A percentile compares a stretch with the other conserved stretches of the same genome.
Conservation (phyloP, 768 basidiomycete species). For the Leccinum rimulosum region DNA sequence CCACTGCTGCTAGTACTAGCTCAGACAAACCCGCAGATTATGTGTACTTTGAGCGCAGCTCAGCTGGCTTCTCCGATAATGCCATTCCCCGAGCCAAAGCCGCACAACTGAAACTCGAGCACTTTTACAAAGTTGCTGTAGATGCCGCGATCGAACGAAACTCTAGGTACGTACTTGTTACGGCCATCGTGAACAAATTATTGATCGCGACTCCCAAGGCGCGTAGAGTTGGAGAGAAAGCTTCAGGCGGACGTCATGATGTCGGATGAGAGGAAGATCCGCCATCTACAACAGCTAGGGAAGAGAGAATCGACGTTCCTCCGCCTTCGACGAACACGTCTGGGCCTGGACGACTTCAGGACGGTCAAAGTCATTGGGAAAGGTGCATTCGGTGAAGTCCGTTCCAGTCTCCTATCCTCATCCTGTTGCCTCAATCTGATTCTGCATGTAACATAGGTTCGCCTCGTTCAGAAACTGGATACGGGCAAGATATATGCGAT, state of each 20-base stretch:
- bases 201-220: conserved; percentile 44
- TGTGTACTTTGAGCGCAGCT: conserved; percentile 88
- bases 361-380: conserved; percentile 99
- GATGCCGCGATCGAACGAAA: conserved; percentile 95
- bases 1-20: conserved; percentile 14
- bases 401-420: conserved; percentile 17
- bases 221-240: conserved; percentile 82
- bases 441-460: conserved; percentile 45
- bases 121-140: conserved; percentile 96
- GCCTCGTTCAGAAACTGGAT: conserved; percentile 94
- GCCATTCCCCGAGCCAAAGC: conserved; percentile 81
- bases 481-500: conserved; percentile 99
- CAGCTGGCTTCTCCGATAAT: conserved; percentile 73
- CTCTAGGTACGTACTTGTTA: conserved; percentile 57
- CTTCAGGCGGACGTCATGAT: conserved; percentile 66
- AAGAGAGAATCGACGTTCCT: conserved; percentile 89
- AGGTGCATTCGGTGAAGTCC: conserved; percentile 96
- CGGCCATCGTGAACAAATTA: neutral
- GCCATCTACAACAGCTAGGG: conserved; percentile 79
- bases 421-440: neutral
- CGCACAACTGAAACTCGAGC: conserved; percentile 93
- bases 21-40: conserved; percentile 59
- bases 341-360: conserved; percentile 89
- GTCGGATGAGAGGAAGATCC: conserved; percentile 82
- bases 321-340: conserved; percentile 81